These are phyloP conservation scores for Tulasnella sp. DNA, from an alignment of 768 basidiomycete species.

Conservation along the genomic window DNA sequence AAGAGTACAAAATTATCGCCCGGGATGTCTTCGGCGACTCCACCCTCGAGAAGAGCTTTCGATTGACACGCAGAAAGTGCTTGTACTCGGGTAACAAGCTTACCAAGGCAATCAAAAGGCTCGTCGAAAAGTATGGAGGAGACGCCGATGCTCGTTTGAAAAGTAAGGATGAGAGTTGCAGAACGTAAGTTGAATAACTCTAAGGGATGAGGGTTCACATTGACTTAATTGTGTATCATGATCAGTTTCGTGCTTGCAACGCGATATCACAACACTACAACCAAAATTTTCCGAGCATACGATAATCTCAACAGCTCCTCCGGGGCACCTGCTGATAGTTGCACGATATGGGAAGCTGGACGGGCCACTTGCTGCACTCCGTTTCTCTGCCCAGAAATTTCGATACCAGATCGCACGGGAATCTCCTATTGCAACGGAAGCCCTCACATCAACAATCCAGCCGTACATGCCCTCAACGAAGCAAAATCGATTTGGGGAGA, in stretches of 20 bases:
- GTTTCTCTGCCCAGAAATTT: conserved; percentile 10
- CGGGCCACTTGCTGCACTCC: conserved; percentile 15
- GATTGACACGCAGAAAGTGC: not conserved
- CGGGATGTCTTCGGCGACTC: not conserved
- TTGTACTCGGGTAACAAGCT: conserved; percentile 2
- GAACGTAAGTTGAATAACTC: not conserved
- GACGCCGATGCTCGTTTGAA: not conserved
- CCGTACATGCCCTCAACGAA: not conserved
- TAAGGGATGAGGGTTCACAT: no score
- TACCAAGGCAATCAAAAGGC: not conserved
- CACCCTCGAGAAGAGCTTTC: not conserved
- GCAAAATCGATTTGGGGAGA: conserved; percentile 2
- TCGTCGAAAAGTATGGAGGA: conserved; percentile 5
- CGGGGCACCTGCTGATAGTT: conserved; percentile 2
- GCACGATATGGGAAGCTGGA: conserved; percentile 14
- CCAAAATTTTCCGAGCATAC: conserved; percentile 8
- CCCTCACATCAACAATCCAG: no score
- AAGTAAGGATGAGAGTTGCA: not conserved
- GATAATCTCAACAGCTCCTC: not conserved
- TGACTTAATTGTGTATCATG: not conserved
- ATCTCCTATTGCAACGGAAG: no score
- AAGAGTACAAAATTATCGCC: not conserved
- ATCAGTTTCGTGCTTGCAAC: conserved; percentile 6
- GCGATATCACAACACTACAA: not conserved
- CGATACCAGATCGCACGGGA: no score